Conservation (phyloP, 371 early-diverging fungal genomes). For the Syncephalastrum sp. region DNA sequence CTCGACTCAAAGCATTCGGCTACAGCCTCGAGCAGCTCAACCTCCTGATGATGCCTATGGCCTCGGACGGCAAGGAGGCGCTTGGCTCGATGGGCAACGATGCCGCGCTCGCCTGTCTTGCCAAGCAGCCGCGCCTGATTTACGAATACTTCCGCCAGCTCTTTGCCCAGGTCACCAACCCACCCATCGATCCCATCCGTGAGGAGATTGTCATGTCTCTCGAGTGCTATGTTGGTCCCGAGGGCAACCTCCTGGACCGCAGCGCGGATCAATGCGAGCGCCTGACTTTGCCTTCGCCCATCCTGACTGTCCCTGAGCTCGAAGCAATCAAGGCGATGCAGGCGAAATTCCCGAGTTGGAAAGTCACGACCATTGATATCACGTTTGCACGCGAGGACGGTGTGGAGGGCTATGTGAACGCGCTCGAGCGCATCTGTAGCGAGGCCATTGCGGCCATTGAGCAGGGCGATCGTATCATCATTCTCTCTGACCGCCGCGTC, state of each 20-base stretch:
- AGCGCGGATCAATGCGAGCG: conserved; percentile 76
- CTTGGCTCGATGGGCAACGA: conserved; percentile 98
- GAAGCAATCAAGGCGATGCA: conserved; percentile 73
- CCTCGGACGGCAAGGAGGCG: conserved; percentile 87
- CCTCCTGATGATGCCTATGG: conserved; percentile 86
- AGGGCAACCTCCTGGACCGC: conserved; percentile 90
- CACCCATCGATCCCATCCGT: conserved; percentile 98
- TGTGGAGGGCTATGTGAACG: conserved; percentile 68
- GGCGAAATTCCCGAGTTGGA: conserved; percentile 68
- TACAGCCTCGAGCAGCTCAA: conserved; percentile 93
- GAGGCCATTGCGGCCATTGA: conserved; percentile 81
- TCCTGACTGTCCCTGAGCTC: conserved; percentile 81
- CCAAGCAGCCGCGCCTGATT: conserved; percentile 81
- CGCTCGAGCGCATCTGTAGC: conserved; percentile 83
- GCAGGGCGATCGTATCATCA: conserved; percentile 76
- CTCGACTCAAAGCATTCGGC: conserved; percentile 85
- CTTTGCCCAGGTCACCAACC: conserved; percentile 97
- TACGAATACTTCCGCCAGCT: conserved; percentile 97
- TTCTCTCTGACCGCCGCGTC: conserved; percentile 81
- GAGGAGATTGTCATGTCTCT: conserved; percentile 97
- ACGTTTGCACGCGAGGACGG: conserved; percentile 81
- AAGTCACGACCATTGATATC: conserved; percentile 81
- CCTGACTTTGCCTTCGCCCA: conserved; percentile 80
- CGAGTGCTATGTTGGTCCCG: conserved; percentile 92
- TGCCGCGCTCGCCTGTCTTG: conserved; percentile 90